These are phyloP conservation scores for Phytopythium oedochilum DNA, from an alignment of 352 stramenopile species.

Conservation along the genomic window DNA sequence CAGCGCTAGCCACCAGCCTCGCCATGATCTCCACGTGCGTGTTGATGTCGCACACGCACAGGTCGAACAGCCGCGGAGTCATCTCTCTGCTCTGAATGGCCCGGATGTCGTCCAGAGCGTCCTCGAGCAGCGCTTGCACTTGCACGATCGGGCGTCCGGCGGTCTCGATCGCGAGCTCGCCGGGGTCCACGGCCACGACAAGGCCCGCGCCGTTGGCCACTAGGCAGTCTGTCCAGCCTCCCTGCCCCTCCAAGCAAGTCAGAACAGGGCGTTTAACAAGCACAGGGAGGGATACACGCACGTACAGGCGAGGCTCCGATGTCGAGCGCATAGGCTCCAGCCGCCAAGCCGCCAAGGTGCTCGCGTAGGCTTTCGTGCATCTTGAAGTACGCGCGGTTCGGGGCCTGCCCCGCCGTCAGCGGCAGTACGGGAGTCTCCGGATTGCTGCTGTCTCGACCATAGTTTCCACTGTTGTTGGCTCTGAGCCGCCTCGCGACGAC, in stretches of 20 bases:
- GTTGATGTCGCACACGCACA: constrained; percentile 53
- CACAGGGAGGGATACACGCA: no score
- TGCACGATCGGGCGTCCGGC: constrained; percentile 26
- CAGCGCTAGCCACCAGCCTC: constrained; percentile 15
- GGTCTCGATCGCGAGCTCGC: constrained; percentile 33
- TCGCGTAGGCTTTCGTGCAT: constrained; percentile 36
- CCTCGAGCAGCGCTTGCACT: constrained; percentile 35
- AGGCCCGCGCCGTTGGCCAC: constrained; percentile 23
- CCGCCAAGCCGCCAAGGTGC: constrained; percentile 7
- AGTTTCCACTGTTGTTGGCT: not conserved
- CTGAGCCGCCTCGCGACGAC: constrained; percentile 4
- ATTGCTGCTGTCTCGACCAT: no score
- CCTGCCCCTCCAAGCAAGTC: constrained; percentile 4
- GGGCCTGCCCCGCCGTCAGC: constrained; percentile 18
- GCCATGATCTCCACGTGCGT: constrained; percentile 25
- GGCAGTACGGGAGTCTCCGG: not conserved
- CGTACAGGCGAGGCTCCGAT: constrained; percentile 42
- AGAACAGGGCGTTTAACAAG: not conserved
- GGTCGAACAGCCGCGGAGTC: constrained; percentile 24
- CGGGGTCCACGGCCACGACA: constrained; percentile 50
- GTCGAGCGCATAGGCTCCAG: constrained; percentile 31
- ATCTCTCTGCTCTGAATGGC: constrained; percentile 6
- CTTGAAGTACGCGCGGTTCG: constrained; percentile 55
- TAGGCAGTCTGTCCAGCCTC: constrained; percentile 54
- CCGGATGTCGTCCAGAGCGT: constrained; percentile 13